phyloP scores from a whole-genome alignment of 192 early-diverging fungal species.

The Phlyctochytrium bullatum region DNA sequence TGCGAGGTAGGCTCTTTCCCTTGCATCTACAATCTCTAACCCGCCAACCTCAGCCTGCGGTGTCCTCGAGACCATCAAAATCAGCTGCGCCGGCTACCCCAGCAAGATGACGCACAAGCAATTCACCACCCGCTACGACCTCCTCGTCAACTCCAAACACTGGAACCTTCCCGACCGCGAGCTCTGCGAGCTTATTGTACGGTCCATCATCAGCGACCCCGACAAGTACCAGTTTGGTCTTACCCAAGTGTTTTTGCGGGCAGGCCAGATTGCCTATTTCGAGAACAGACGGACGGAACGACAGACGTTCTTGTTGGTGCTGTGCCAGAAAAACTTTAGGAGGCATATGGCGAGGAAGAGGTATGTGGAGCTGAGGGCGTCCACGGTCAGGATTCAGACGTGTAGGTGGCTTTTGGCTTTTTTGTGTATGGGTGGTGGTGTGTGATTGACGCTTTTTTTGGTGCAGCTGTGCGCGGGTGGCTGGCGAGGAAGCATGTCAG shows the following conservation, averaged over 20 bases:
- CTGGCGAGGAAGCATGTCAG: neutral
- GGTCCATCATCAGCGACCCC: conserved; percentile 65
- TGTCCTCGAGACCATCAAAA: conserved; percentile 91
- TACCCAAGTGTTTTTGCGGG: conserved; percentile 97
- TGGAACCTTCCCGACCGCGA: conserved; percentile 5
- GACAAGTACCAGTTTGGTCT: conserved; percentile 93
- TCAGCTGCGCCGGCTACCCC: conserved; percentile 86
- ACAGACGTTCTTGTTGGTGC: conserved; percentile 68
- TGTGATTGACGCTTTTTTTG: too few species aligned
- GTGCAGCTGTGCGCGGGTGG: neutral
- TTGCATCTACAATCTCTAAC: neutral
- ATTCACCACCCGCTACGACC: conserved; percentile 69
- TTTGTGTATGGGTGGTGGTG: too few species aligned
- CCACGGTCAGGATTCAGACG: conserved; percentile 70
- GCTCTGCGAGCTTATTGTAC: conserved; percentile 74
- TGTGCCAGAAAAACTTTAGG: conserved; percentile 85
- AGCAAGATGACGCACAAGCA: conserved; percentile 75
- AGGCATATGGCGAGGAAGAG: conserved; percentile 52
- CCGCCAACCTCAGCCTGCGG: conserved; percentile 66
- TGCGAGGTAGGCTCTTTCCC: conserved; percentile 51
- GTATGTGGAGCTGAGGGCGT: conserved; percentile 46
- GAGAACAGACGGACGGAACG: conserved; percentile 90
- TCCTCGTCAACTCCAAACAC: conserved; percentile 15
- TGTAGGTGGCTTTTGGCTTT: too few species aligned
- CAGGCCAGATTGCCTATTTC: conserved; percentile 84